These are phyloP conservation scores for Aspergillus sp. DNA, from an alignment of 2,329 filamentous ascomycete genomes.

Conservation along the genomic window DNA sequence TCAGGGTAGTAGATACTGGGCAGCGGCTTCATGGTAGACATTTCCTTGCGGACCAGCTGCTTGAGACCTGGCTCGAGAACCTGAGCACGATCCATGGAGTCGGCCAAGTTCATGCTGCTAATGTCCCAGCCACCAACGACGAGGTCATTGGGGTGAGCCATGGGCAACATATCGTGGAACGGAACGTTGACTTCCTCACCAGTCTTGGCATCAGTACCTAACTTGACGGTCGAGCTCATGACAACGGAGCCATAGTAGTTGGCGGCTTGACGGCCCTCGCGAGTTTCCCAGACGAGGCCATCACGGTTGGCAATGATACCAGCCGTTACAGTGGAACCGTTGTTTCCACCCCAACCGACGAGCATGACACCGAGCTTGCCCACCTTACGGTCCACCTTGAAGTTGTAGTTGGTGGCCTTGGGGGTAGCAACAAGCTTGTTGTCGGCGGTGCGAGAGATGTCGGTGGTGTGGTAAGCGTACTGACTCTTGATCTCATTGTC, in stretches of 20 bases:
- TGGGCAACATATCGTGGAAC: conserved; percentile 87
- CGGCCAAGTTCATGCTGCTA: conserved; percentile 77
- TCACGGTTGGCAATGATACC: conserved; percentile 94
- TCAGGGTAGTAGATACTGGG: conserved; percentile 98
- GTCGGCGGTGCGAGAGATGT: conserved; percentile 61
- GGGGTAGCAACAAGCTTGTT: conserved; percentile 79
- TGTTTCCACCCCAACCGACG: conserved; percentile 96
- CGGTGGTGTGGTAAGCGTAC: conserved; percentile 94
- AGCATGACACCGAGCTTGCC: conserved; percentile 96
- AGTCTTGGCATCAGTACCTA: conserved; percentile 78
- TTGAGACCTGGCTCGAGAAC: conserved; percentile 96
- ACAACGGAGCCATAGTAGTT: conserved; percentile 99
- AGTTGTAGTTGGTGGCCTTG: conserved; percentile 86
- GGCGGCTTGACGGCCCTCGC: conserved; percentile 73
- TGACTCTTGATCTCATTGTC: conserved; percentile 82
- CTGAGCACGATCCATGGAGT: conserved; percentile 90
- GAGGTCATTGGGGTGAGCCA: conserved; percentile 95
- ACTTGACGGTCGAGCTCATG: conserved; percentile 96
- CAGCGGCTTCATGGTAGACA: conserved; percentile 79
- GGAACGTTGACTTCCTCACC: conserved; percentile 90
- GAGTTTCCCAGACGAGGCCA: conserved; percentile 82
- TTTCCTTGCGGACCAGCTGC: conserved; percentile 82
- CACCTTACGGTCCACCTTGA: conserved; percentile 92
- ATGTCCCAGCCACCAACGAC: conserved; percentile 98
- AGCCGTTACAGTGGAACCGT: conserved; percentile 92